Percentiles rank a stretch among this genome's conserved stretches.
Conservation (phyloP, 352 stramenopile species). For the Pythium insidiosum region DNA sequence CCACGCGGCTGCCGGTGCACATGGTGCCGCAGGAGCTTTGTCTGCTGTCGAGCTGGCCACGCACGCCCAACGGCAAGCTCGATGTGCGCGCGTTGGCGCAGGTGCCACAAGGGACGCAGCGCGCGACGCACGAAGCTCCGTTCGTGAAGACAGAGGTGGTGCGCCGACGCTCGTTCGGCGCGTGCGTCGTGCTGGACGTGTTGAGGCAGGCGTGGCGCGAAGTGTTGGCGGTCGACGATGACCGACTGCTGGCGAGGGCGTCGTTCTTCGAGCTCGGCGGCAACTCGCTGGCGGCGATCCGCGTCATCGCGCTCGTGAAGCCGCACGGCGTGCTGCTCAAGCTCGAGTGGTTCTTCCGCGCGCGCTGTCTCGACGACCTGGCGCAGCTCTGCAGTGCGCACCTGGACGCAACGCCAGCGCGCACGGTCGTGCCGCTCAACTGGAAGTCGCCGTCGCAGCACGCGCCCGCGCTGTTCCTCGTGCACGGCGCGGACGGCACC, state of each 20-base stretch:
- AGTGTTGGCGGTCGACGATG: conserved; percentile 28
- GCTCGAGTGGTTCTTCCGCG: conserved; percentile 39
- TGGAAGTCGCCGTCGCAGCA: conserved; percentile 6
- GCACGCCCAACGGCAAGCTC: conserved; percentile 71
- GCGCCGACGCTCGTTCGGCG: conserved; percentile 1
- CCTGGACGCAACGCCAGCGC: conserved; percentile 2
- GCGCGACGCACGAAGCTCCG: not conserved
- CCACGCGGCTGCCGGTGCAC: conserved; percentile 34
- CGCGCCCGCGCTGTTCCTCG: conserved; percentile 25
- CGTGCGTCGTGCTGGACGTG: conserved; percentile 24
- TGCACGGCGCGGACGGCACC: conserved; percentile 44
- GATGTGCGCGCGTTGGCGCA: conserved; percentile 31
- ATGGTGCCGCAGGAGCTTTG: conserved; percentile 58
- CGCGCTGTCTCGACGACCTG: conserved; percentile 31
- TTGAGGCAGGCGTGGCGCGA: conserved; percentile 43
- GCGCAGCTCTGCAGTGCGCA: conserved; percentile 8
- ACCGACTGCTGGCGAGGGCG: conserved; percentile 14
- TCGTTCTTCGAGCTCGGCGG: conserved; percentile 69
- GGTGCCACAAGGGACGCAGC: not conserved
- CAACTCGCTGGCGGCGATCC: conserved; percentile 58
- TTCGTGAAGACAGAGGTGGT: not conserved
- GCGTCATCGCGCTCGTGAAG: conserved; percentile 44
- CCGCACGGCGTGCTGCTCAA: conserved; percentile 31
- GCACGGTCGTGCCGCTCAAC: conserved; percentile 30
- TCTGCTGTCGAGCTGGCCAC: conserved; percentile 33